Evolutionary conservation across 495 filamentous ascomycete genomes (phyloP).

Genomic region (Cercophora sp.): DNA sequence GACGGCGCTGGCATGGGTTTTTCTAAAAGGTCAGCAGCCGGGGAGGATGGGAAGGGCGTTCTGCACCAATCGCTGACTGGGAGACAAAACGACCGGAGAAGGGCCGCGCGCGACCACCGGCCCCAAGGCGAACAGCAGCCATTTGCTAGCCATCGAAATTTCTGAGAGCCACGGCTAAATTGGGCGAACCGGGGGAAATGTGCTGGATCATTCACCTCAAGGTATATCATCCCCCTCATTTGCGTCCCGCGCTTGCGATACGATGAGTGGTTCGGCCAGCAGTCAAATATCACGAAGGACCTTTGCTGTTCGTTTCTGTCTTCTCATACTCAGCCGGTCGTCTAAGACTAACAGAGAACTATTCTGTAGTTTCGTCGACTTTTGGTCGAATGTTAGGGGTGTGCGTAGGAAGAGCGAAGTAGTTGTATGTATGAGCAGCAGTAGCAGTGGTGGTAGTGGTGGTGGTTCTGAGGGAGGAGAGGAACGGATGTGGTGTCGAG

Average conservation of each 20-base stretch:
- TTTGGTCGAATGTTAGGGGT: too few species aligned
- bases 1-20: too few species aligned
- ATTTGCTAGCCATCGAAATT: too few species aligned
- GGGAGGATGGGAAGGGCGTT: neutral
- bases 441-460: too few species aligned
- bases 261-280: neutral
- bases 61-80: conserved; percentile 9
- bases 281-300: conserved; percentile 8
- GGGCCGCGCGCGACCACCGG: too few species aligned
- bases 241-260: conserved; percentile 7
- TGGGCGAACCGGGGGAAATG: conserved; percentile 4
- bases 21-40: neutral
- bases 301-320: conserved; percentile 1
- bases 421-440: too few species aligned
- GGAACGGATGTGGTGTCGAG: too few species aligned
- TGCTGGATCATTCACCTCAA: neutral
- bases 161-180: conserved; percentile 27
- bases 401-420: too few species aligned
- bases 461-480: too few species aligned
- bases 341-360: too few species aligned
- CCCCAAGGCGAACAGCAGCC: too few species aligned
- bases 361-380: too few species aligned
- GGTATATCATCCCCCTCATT: conserved; percentile 1
- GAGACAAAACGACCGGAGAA: conserved; percentile 31
- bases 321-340: neutral